These are phyloP conservation scores for Galeopsis tetrahit DNA, from an alignment of 257 asterid genomes.

Conservation along the genomic window DNA sequence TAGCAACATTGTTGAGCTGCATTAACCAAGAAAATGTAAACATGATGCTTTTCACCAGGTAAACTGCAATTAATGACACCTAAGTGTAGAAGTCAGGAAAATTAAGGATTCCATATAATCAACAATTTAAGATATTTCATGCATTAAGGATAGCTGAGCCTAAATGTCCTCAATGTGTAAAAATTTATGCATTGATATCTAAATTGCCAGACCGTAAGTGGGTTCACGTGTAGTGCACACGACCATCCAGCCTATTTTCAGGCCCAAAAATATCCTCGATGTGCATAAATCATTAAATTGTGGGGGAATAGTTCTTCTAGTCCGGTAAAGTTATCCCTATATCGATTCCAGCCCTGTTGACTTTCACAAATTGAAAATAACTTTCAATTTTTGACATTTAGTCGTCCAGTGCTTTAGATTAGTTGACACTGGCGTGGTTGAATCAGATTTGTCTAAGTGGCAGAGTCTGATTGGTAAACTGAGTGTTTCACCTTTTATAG, in stretches of 20 bases:
- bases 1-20: constrained; percentile 23
- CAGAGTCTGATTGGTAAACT: too few relatives aligned
- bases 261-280: background rate
- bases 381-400: too few relatives aligned
- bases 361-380: too few relatives aligned
- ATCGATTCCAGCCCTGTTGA: too few relatives aligned
- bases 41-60: background rate
- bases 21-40: background rate
- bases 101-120: background rate
- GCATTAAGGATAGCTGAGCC: background rate
- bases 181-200: background rate
- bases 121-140: too few relatives aligned
- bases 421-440: too few relatives aligned
- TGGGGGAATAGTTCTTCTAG: too few relatives aligned
- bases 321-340: too few relatives aligned
- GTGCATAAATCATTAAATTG: background rate
- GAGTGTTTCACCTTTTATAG: too few relatives aligned
- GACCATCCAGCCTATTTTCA: background rate
- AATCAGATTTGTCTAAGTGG: too few relatives aligned
- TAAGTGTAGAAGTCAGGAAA: background rate
- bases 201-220: background rate
- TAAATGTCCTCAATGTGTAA: background rate
- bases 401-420: too few relatives aligned
- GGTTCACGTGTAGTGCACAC: too few relatives aligned
- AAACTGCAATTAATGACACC: background rate